Percentiles rank a stretch among this genome's conserved stretches.
Conservation (phyloP, 192 early-diverging fungal genomes). For the Pilaira anomala region DNA sequence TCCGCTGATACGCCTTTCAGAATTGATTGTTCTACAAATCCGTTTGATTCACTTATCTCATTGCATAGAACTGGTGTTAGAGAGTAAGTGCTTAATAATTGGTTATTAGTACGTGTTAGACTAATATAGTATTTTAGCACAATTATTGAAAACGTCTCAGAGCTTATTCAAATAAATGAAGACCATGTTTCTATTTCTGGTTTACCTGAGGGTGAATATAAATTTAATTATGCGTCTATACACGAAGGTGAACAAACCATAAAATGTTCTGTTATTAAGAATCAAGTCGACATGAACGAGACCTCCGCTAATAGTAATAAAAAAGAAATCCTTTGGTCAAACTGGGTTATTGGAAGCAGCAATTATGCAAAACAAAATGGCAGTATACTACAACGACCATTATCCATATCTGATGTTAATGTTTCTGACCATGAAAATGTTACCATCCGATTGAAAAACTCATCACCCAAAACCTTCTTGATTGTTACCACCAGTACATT, state of each 20-base stretch:
- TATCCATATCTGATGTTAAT: not conserved
- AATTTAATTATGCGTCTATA: not conserved
- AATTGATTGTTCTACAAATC: conserved; percentile 11
- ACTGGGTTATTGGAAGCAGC: conserved; percentile 7
- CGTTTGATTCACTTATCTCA: conserved; percentile 4
- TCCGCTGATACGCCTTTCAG: conserved; percentile 17
- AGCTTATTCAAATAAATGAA: not conserved
- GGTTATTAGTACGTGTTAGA: no score
- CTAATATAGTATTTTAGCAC: not conserved
- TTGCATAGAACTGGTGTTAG: conserved; percentile 2
- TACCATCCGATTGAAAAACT: not conserved
- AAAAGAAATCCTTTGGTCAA: not conserved
- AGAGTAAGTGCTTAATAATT: conserved; percentile 1
- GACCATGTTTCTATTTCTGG: conserved; percentile 4
- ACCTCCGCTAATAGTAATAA: not conserved
- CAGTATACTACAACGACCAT: not conserved
- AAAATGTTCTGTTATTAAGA: conserved; percentile 2
- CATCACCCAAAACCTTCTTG: not conserved
- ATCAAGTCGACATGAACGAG: not conserved
- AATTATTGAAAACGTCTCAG: not conserved
- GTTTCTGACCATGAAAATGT: not conserved
- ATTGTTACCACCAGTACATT: conserved; percentile 11
- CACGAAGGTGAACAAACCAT: not conserved
- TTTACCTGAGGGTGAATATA: conserved; percentile 8
- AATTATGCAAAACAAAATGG: conserved; percentile 1